Base-by-base conservation (phyloP, 345 rosid genomes). In the Pistacia atlantica region DNA sequence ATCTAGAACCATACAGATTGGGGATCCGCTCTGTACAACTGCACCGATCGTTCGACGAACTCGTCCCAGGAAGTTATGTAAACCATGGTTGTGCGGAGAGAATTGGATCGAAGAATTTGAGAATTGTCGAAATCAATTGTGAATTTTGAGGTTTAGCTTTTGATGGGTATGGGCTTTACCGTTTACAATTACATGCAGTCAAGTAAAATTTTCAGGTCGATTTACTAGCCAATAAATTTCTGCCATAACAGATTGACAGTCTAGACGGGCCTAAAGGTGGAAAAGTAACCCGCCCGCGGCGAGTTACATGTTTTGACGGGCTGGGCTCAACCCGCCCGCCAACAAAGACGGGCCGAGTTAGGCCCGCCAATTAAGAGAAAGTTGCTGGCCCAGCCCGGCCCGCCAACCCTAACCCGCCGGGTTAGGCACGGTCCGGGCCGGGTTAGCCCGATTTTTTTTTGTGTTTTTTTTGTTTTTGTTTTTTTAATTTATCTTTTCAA, bases 11-110 rank as follows among this genome's bases (percentile, higher is more conserved):
- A 10, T 85, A 93, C 98, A 62, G 97, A 93, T 79, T 92, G 92
- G 31, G 97, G 99, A 87, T 90, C 97, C 74, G 95, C 95, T 63
- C 93, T 91, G 79, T 91, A 95, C 69, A 95, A 65, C 80, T 91
- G 94, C 48, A 90, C 91, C 42, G 94, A 82, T 86, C 92, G 82
- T 75, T 90, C 98, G 16, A 90, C 92, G 71, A 93, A 93, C 75
- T 93, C 97, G 74, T 93, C 98, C 98, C 97, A 93, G 0, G 94
- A 90, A 65, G 81, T 88, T 78, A 91, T 49, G 71, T 91, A 91
- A 48, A 93, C 94, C 98, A 93, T 93, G 72, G 74, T 52, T 76
- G 61, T 11, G 16, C 45, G 28, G 13, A 45, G 22, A 57, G 1
- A 9, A 67, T 1, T 4, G 16, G 58, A 51, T 68, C 45, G 2